These are phyloP conservation scores for Ogataea ganodermae DNA, from an alignment of 805 yeast species.

Conservation along the genomic window DNA sequence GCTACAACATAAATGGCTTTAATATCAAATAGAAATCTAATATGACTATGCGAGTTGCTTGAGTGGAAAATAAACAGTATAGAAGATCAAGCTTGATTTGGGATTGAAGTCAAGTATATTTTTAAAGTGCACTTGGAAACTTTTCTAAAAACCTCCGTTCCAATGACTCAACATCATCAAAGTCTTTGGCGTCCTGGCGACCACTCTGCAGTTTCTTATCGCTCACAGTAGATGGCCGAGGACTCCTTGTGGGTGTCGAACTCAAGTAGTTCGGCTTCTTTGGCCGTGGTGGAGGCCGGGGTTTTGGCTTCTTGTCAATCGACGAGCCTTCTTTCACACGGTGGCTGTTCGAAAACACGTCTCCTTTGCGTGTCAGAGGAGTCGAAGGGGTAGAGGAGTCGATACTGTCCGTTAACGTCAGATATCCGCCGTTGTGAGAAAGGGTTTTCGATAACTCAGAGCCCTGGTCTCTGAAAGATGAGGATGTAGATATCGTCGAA, in stretches of 20 bases:
- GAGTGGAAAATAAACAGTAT: background rate
- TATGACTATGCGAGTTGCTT: slow-evolving; percentile 3
- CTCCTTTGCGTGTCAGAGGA: slow-evolving; percentile 6
- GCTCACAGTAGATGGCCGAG: background rate
- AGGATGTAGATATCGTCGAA: slow-evolving; percentile 14
- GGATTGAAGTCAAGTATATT: background rate
- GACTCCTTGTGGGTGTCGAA: slow-evolving; percentile 30
- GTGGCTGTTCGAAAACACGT: slow-evolving; percentile 1
- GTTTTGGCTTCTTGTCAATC: slow-evolving; percentile 19
- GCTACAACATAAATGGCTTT: background rate
- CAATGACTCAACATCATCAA: slow-evolving; percentile 54
- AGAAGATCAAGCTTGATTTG: background rate
- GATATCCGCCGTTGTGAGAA: slow-evolving; percentile 11
- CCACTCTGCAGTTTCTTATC: slow-evolving; percentile 13
- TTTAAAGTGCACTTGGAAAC: slow-evolving; percentile 59
- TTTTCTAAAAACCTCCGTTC: slow-evolving; percentile 58
- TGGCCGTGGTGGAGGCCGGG: slow-evolving; percentile 61
- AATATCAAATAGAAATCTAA: background rate
- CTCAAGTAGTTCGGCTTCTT: slow-evolving; percentile 59
- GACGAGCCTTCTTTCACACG: background rate
- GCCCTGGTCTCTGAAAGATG: slow-evolving; percentile 10
- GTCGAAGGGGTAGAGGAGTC: slow-evolving; percentile 15
- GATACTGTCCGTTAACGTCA: slow-evolving; percentile 13
- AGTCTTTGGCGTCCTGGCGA: slow-evolving; percentile 16
- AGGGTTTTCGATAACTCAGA: slow-evolving; percentile 8